These are phyloP conservation scores for Neurospora terricola DNA, from an alignment of 495 filamentous ascomycete genomes.

Conservation along the genomic window DNA sequence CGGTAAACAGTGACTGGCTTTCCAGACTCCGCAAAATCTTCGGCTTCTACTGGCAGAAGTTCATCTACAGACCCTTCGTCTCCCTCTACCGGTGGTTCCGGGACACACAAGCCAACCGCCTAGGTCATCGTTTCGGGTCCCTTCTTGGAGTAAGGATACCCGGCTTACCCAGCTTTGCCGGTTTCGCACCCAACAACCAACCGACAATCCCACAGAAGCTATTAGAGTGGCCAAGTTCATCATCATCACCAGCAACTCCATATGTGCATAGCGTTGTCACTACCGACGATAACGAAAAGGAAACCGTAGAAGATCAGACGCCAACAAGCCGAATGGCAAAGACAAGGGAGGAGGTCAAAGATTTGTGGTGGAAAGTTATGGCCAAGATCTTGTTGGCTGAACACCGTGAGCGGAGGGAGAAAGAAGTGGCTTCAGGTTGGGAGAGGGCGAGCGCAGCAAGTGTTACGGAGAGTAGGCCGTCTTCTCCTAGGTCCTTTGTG, in stretches of 20 bases:
- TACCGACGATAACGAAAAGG: not conserved
- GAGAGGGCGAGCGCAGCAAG: not conserved
- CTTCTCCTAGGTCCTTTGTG: not conserved
- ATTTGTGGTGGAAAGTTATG: not conserved
- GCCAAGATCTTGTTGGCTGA: not conserved
- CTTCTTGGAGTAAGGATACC: not conserved
- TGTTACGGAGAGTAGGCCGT: not conserved
- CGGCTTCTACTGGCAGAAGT: not conserved
- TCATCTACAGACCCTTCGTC: not conserved
- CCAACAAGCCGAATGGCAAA: not conserved
- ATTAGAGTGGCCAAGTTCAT: not conserved
- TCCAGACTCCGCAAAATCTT: not conserved
- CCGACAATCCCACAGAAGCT: not conserved
- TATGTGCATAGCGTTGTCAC: not conserved
- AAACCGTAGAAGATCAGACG: not conserved
- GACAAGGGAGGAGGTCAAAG: not conserved
- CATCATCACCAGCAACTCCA: not conserved
- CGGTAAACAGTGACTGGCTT: not conserved
- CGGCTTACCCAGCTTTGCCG: not conserved
- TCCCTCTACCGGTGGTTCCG: not conserved
- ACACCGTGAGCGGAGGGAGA: not conserved
- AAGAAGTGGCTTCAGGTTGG: not conserved
- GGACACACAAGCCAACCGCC: not conserved
- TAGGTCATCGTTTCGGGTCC: not conserved
- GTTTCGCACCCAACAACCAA: not conserved